Conservation (phyloP, 495 filamentous ascomycete species). For the Aspergillus nanangensis region DNA sequence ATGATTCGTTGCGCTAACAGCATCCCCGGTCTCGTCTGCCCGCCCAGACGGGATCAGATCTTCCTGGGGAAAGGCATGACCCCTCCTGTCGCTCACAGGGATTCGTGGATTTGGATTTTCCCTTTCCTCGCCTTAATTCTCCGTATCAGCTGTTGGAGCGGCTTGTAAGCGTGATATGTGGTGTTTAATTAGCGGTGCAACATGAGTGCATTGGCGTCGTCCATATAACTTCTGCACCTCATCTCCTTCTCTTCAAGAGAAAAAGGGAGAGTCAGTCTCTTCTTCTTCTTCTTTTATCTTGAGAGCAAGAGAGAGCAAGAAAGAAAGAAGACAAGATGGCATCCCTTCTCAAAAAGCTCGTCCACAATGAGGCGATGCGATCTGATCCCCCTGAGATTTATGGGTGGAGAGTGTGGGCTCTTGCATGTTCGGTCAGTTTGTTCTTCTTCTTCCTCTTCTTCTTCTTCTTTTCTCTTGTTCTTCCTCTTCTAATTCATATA, state of each 20-base stretch:
- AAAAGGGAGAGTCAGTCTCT: background rate
- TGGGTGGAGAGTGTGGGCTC: slow-evolving; percentile 67
- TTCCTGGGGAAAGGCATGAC: too few relatives aligned
- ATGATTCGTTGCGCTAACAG: slow-evolving; percentile 1
- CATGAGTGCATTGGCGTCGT: too few relatives aligned
- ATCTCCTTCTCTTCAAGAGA: background rate
- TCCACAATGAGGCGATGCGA: slow-evolving; percentile 77
- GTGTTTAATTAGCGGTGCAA: too few relatives aligned
- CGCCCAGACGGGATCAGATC: slow-evolving; percentile 2
- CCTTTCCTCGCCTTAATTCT: slow-evolving; percentile 8
- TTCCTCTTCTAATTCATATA: background rate
- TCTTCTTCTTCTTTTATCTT: background rate
- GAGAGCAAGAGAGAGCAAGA: background rate
- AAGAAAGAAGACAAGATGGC: slow-evolving; percentile 20
- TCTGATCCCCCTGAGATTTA: slow-evolving; percentile 72
- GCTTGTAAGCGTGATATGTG: too few relatives aligned
- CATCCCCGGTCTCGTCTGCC: background rate
- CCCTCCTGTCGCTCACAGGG: background rate
- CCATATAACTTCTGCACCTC: background rate
- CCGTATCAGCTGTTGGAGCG: slow-evolving; percentile 6
- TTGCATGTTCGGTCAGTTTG: slow-evolving; percentile 61
- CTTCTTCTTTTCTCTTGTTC: background rate
- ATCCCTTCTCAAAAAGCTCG: slow-evolving; percentile 56
- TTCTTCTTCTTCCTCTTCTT: background rate
- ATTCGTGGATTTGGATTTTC: slow-evolving; percentile 18